A percentile compares a stretch with the other conserved stretches of the same genome.
Evolutionary conservation across 371 early-diverging fungal genomes (phyloP).

Genomic region (Dichotomocladium elegans): DNA sequence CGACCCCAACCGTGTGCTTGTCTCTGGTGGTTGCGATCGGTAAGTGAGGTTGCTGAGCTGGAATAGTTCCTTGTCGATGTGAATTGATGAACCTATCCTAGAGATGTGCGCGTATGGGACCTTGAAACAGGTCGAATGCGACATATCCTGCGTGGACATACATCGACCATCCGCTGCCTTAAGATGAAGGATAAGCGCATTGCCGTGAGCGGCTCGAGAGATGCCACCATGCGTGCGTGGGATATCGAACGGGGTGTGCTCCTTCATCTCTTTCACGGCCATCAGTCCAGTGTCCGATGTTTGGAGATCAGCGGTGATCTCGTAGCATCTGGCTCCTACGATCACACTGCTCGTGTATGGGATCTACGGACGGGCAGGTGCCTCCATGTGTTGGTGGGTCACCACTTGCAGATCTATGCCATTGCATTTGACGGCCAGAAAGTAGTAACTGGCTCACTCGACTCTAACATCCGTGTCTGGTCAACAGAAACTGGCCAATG

Average conservation of each 20-base stretch:
- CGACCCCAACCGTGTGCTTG: slow-evolving; percentile 68
- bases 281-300: slow-evolving; percentile 80
- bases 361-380: slow-evolving; percentile 68
- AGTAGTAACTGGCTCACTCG: slow-evolving; percentile 74
- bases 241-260: slow-evolving; percentile 67
- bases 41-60: too few relatives aligned
- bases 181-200: slow-evolving; percentile 65
- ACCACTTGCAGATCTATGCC: slow-evolving; percentile 62
- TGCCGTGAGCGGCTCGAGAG: slow-evolving; percentile 88
- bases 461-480: slow-evolving; percentile 75
- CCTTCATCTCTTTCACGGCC: slow-evolving; percentile 61
- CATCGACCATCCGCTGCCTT: slow-evolving; percentile 85
- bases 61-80: slow-evolving; percentile 24
- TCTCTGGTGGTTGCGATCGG: slow-evolving; percentile 80
- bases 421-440: slow-evolving; percentile 68
- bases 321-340: slow-evolving; percentile 89
- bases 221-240: slow-evolving; percentile 83
- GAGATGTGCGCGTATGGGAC: slow-evolving; percentile 87
- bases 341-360: slow-evolving; percentile 89
- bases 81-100: slow-evolving; percentile 82
- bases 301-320: slow-evolving; percentile 75
- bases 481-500: slow-evolving; percentile 58
- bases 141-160: slow-evolving; percentile 67
- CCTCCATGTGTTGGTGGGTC: slow-evolving; percentile 67
- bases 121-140: slow-evolving; percentile 66